A percentile compares a stretch with the other conserved stretches of the same genome.
These are phyloP conservation scores for Huntiella bhutanensis DNA, from an alignment of 2,329 filamentous ascomycete species.

Conservation along the genomic window DNA sequence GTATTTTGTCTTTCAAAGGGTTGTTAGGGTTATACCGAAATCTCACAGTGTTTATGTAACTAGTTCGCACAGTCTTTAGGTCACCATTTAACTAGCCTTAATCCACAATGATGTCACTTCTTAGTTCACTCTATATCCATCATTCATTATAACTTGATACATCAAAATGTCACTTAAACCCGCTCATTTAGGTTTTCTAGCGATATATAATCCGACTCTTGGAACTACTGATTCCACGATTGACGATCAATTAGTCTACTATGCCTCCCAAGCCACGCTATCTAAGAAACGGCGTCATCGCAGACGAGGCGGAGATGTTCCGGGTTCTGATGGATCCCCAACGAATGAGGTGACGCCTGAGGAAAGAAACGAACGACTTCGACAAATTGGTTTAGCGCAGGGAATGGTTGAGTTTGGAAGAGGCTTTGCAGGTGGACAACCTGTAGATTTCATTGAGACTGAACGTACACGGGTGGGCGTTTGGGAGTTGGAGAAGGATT, in stretches of 20 bases:
- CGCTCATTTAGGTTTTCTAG: constrained; percentile 53
- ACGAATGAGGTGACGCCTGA: constrained; percentile 29
- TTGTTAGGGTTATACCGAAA: not conserved
- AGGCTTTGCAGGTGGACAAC: constrained; percentile 60
- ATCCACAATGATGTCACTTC: constrained; percentile 5
- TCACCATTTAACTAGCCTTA: not conserved
- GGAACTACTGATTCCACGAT: constrained; percentile 40
- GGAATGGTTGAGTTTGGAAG: constrained; percentile 88
- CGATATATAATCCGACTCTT: constrained; percentile 85
- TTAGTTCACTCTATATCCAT: not conserved
- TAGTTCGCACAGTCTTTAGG: not conserved
- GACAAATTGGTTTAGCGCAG: constrained; percentile 89
- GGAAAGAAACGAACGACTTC: constrained; percentile 66
- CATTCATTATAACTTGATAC: not conserved
- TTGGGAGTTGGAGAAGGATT: constrained; percentile 71
- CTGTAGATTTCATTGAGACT: constrained; percentile 76
- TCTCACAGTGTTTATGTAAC: no score
- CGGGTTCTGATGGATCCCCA: no score
- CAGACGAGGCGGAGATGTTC: constrained; percentile 7
- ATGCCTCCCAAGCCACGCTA: constrained; percentile 43
- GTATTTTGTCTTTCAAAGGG: not conserved
- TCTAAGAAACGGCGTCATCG: constrained; percentile 22
- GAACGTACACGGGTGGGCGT: constrained; percentile 72
- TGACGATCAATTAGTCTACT: constrained; percentile 80
- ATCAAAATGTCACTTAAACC: constrained; percentile 7